Evolutionary conservation across 108 stramenopile genomes (phyloP), one percentile per base, ranked within the genome.

Genomic region (Cyclotella baltica): DNA sequence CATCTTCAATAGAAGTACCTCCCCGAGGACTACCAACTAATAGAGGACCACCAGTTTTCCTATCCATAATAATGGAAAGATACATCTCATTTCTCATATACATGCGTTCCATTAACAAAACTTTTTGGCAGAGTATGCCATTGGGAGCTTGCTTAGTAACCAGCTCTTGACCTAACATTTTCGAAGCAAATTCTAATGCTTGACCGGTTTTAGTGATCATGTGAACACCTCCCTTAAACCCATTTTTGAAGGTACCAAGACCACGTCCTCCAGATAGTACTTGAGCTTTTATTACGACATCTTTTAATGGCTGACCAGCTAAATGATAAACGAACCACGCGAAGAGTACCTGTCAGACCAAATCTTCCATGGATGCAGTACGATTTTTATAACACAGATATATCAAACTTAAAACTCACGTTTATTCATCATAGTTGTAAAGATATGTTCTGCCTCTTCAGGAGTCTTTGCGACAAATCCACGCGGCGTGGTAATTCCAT

Each of bases 141-240:
- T 76, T 63, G 3, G 82, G 83, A 2, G 81, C 71, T 84, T 96
- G 95, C 79, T 96, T 96, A 34, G 95, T 96, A 48, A 96, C 87
- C 28, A 96, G 85, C 65, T 79, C 78, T 51, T 92, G 85, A 9
- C 93, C 93, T 27, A 96, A 79, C 95, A 96, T 96, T 48, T 89
- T 75, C n/a, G 76, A 70, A n/a, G 95, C 92, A 13, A 84, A 68
- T 25, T 92, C 67, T 16, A 53, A 62, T 9, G 89, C 95, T 28
- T 96, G 85, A 0, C 62, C 77, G 10, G 87, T 74, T 23, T 62
- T 82, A 28, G 80, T 76, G 64, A 92, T 76, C 84, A 96, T 86
- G 70, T 95, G 94, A 9, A 96, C 96, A 8, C 96, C 96, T 53
- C 96, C 94, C 75, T 94, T 51, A 78, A 95, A 92, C 23, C 93